A percentile compares a stretch with the other conserved stretches of the same genome.
Conservation (phyloP, 495 filamentous ascomycete genomes). For the Aspergillus indologenus region DNA sequence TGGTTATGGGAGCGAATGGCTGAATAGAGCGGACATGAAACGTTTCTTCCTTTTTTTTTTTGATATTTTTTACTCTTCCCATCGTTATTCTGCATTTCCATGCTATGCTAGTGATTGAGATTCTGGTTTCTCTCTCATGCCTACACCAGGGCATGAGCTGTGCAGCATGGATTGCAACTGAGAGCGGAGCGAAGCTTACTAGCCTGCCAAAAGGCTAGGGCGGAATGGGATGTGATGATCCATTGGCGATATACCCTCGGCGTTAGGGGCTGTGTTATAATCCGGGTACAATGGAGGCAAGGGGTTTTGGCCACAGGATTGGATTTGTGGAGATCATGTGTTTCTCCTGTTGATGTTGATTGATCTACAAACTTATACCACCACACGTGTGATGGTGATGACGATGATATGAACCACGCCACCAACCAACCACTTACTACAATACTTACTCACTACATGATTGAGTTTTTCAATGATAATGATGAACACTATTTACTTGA, state of each 20-base stretch:
- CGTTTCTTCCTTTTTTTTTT: neutral
- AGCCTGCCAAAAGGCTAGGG: neutral
- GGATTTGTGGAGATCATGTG: too few relatives aligned
- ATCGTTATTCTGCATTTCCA: neutral
- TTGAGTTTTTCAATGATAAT: too few relatives aligned
- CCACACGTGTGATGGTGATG: too few relatives aligned
- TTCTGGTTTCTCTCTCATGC: neutral
- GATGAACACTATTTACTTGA: too few relatives aligned
- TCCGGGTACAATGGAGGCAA: neutral
- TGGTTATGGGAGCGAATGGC: neutral
- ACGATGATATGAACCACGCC: too few relatives aligned
- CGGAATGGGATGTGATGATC: neutral
- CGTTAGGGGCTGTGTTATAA: neutral
- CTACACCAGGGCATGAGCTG: neutral
- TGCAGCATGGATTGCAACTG: neutral
- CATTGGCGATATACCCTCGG: neutral
- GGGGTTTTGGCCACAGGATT: too few relatives aligned
- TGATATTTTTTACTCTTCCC: neutral
- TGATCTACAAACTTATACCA: too few relatives aligned
- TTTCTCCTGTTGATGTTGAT: too few relatives aligned
- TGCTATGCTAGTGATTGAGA: neutral
- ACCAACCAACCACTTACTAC: too few relatives aligned
- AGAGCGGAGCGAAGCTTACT: neutral
- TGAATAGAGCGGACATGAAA: neutral
- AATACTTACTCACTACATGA: too few relatives aligned